phyloP scores from a whole-genome alignment of 1,139 yeast genomes.

The Yamadazyma triangularis region DNA sequence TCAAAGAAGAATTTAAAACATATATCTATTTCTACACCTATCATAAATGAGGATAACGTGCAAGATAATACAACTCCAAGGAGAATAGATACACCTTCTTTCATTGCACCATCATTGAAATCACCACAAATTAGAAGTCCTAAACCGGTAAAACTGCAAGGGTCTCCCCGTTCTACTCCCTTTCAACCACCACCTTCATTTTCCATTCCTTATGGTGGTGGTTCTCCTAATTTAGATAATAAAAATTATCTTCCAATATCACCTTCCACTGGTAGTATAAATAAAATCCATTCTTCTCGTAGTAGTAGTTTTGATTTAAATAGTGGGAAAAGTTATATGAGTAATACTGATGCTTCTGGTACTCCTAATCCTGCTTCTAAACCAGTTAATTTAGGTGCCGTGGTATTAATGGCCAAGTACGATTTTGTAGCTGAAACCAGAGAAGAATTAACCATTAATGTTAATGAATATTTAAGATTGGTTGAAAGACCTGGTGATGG shows the following conservation, averaged over 20 bases:
- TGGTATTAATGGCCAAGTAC: constrained; percentile 34
- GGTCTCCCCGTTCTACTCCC: background rate
- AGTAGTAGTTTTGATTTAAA: too few relatives aligned
- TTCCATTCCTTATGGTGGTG: background rate
- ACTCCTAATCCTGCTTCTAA: background rate
- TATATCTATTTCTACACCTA: constrained; percentile 26
- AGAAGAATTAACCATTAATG: constrained; percentile 28
- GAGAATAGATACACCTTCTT: constrained; percentile 1
- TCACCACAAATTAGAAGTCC: background rate
- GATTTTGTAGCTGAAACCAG: constrained; percentile 31
- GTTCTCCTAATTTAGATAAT: background rate
- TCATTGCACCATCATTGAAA: background rate
- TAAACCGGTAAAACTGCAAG: background rate
- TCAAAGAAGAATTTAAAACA: constrained; percentile 26
- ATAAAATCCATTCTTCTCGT: background rate
- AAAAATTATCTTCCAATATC: background rate
- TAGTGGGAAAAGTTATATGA: background rate
- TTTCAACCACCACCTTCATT: background rate
- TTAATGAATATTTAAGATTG: constrained; percentile 37
- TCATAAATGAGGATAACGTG: background rate
- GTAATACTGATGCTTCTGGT: background rate
- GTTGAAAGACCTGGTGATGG: constrained; percentile 39
- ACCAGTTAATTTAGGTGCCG: constrained; percentile 1
- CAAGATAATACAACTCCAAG: background rate
- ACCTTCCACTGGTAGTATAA: background rate